phyloP scores from a whole-genome alignment of 345 rosid genomes.

The Dipteronia sinensis region DNA sequence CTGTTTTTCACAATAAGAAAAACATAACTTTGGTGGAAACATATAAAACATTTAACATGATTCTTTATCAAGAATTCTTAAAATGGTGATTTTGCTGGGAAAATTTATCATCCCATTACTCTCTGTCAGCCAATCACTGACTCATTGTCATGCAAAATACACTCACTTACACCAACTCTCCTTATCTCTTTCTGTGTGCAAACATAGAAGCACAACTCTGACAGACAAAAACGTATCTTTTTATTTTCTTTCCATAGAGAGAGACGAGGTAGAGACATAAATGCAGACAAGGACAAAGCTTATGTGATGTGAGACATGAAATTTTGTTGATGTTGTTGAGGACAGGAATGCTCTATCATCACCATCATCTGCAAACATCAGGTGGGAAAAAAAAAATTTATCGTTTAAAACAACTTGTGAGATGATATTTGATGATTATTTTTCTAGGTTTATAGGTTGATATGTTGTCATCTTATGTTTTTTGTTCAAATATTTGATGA shows the following conservation, averaged over 20 bases:
- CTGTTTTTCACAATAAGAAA: neutral
- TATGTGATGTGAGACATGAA: neutral
- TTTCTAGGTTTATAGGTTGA: slow-evolving; percentile 8
- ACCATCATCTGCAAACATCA: neutral
- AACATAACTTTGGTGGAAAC: neutral
- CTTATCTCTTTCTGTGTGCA: neutral
- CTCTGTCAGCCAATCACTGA: neutral
- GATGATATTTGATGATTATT: slow-evolving; percentile 4
- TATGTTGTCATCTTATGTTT: neutral
- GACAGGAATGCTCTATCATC: neutral
- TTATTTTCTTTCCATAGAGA: slow-evolving; percentile 2
- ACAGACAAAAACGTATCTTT: neutral
- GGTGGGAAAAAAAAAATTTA: too few species aligned
- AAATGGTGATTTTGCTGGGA: neutral
- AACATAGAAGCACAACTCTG: neutral
- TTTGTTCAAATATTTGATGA: neutral
- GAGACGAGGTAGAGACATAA: slow-evolving; percentile 14
- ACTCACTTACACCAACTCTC: neutral
- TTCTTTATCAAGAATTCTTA: neutral
- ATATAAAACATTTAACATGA: neutral
- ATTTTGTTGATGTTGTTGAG: neutral
- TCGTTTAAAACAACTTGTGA: too few species aligned
- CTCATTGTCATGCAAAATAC: slow-evolving; percentile 4
- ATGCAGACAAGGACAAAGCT: slow-evolving; percentile 6
- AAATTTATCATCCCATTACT: neutral